Evolutionary conservation across 2,329 filamentous ascomycete species (phyloP).

Genomic region (Rachicladosporium sp.): DNA sequence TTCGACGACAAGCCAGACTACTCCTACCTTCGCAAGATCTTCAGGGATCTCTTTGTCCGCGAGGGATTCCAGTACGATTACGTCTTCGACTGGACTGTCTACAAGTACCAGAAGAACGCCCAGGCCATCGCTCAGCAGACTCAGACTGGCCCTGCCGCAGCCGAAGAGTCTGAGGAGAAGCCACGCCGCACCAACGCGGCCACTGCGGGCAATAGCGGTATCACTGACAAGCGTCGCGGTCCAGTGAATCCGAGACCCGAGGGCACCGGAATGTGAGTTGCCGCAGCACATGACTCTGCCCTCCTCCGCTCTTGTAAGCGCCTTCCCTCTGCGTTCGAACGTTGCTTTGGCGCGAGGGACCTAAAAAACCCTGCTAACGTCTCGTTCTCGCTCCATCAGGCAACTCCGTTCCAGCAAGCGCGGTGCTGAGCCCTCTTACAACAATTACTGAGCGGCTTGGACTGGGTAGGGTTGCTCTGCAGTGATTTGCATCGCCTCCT

Average conservation of each 20-base stretch:
- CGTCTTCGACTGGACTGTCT: constrained; percentile 99
- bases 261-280: constrained; percentile 94
- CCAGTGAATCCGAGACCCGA: constrained; percentile 70
- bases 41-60: constrained; percentile 96
- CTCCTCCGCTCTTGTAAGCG: constrained; percentile 57
- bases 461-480: constrained; percentile 23
- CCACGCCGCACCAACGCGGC: constrained; percentile 53
- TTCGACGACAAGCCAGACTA: constrained; percentile 99
- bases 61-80: constrained; percentile 99
- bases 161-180: constrained; percentile 62
- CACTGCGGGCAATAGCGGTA: constrained; percentile 49
- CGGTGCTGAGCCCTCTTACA: constrained; percentile 35
- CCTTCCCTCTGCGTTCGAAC: constrained; percentile 68
- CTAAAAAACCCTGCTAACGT: constrained; percentile 36
- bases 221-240: constrained; percentile 57
- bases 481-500: constrained; percentile 12
- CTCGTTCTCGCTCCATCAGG: constrained; percentile 28
- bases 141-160: constrained; percentile 45
- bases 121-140: constrained; percentile 82
- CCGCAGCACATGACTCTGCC: constrained; percentile 34
- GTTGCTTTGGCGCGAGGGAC: constrained; percentile 61
- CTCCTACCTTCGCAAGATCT: constrained; percentile 99
- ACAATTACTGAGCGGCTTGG: constrained; percentile 34
- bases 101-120: constrained; percentile 99
- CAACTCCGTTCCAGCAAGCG: constrained; percentile 41